Evolutionary conservation across 106 monocot genomes (phyloP), one percentile per base, ranked within the genome.

Genomic region (Platanthera guangdongensis): DNA sequence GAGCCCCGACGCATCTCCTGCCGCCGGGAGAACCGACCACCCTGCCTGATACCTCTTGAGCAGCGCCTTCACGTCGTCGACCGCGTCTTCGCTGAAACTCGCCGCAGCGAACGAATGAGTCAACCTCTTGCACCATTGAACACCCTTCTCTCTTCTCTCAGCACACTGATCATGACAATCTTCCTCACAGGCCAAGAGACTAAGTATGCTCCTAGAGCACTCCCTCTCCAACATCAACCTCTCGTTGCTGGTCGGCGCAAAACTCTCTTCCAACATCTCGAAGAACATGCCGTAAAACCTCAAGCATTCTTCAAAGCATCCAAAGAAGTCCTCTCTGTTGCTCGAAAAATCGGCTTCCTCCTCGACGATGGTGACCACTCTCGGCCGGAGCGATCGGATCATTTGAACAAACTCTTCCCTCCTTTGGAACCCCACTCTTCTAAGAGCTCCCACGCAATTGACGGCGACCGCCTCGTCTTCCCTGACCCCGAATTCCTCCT

Each of bases 251-350:
- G 84, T 84, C 0, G 81, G 22, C 49, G 25, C 59, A 12, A 90
- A 90, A 81, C 90, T 83, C 76, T 90, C 90, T 12, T 90, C 85
- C 57, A 85, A 22, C 82, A 83, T 83, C 84, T 84, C 84, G 25
- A 90, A 87, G 68, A 82, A 80, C 32, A 74, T 5, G 48, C 73
- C 50, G 71, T 83, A 87, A 21, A 83, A 90, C 55, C 79, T 83
- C 74, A 90, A 73, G 79, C 90, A 81, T 74, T 87, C 90, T 7
- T 83, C 84, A 16, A 85, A 87, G 81, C 90, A 85, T 47, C 11
- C 2, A 0, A 78, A 22, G 28, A 87, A 87, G 4, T 89, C 86
- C 11, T 65, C 82, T 48, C 57, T 76, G 0, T 48, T 76, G 75
- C 79, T 76, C 0, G 74, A 72, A 57, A 90, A 80, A 30, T 90